A percentile compares a stretch with the other conserved stretches of the same genome.
Evolutionary conservation across 2,329 filamentous ascomycete species (phyloP).

Genomic region (Xylariaceae sp.): DNA sequence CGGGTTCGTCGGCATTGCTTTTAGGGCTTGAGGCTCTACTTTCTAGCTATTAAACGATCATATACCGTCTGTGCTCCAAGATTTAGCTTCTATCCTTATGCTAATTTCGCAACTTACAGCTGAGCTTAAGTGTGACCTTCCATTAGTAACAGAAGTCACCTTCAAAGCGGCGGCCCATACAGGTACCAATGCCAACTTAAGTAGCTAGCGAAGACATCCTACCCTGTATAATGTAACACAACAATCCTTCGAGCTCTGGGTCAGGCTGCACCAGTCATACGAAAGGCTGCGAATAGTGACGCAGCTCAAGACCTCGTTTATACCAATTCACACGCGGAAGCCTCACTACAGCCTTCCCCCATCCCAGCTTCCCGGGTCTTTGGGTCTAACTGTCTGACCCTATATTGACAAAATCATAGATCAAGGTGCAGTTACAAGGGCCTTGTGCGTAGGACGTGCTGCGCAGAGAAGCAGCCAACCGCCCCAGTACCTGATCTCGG

Average conservation of each 20-base stretch:
- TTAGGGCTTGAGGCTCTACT: too few species aligned
- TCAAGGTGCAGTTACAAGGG: conserved; percentile 14
- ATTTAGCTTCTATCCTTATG: neutral
- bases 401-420: conserved; percentile 11
- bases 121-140: neutral
- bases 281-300: conserved; percentile 6
- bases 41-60: neutral
- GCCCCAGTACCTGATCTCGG: conserved; percentile 43
- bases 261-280: conserved; percentile 17
- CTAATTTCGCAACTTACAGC: neutral
- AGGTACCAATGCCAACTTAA: conserved; percentile 15
- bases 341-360: conserved; percentile 17
- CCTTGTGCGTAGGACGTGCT: conserved; percentile 29
- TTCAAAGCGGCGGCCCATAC: conserved; percentile 3
- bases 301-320: conserved; percentile 13
- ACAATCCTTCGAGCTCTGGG: conserved; percentile 6
- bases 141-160: neutral
- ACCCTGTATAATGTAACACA: conserved; percentile 18
- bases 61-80: neutral
- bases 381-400: conserved; percentile 27
- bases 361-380: conserved; percentile 21
- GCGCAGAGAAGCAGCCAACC: conserved; percentile 39
- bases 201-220: conserved; percentile 7
- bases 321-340: conserved; percentile 10
- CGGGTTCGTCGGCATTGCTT: too few species aligned